Evolutionary conservation across 768 basidiomycete genomes (phyloP).

Genomic region (Pleurotus sapidus): DNA sequence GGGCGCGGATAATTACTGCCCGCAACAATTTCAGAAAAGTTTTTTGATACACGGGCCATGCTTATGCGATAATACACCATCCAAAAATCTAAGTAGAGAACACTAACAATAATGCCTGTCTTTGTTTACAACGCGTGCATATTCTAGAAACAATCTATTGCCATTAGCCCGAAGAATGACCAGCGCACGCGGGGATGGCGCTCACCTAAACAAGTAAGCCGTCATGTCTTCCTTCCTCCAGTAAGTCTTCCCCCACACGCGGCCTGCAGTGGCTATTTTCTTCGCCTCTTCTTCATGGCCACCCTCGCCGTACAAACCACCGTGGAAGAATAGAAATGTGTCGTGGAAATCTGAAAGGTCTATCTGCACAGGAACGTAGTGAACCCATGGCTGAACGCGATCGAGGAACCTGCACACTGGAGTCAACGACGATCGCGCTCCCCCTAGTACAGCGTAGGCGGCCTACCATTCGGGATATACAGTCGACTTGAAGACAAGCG

Average conservation of each 20-base stretch:
- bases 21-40: no score
- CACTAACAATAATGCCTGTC: constrained; percentile 35
- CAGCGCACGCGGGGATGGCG: not conserved
- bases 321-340: constrained; percentile 68
- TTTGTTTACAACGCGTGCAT: constrained; percentile 37
- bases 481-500: constrained; percentile 58
- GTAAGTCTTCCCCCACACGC: constrained; percentile 51
- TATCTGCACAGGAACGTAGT: constrained; percentile 67
- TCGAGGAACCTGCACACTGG: constrained; percentile 15
- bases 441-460: not conserved
- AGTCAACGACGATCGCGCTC: not conserved
- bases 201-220: constrained; percentile 56
- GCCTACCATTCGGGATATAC: constrained; percentile 60
- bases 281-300: constrained; percentile 57
- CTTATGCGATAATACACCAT: no score
- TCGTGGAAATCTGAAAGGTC: constrained; percentile 70
- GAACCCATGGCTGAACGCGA: constrained; percentile 56
- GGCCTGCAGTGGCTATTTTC: constrained; percentile 54
- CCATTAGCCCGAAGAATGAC: not conserved
- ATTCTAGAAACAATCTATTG: constrained; percentile 41
- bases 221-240: constrained; percentile 63
- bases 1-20: no score
- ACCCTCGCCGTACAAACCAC: constrained; percentile 45
- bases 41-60: no score
- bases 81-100: constrained; percentile 6